A percentile compares a stretch with the other conserved stretches of the same genome.
phyloP scores from a whole-genome alignment of 1,284 basidiomycete genomes.

The Ganoderma leucocontextum region DNA sequence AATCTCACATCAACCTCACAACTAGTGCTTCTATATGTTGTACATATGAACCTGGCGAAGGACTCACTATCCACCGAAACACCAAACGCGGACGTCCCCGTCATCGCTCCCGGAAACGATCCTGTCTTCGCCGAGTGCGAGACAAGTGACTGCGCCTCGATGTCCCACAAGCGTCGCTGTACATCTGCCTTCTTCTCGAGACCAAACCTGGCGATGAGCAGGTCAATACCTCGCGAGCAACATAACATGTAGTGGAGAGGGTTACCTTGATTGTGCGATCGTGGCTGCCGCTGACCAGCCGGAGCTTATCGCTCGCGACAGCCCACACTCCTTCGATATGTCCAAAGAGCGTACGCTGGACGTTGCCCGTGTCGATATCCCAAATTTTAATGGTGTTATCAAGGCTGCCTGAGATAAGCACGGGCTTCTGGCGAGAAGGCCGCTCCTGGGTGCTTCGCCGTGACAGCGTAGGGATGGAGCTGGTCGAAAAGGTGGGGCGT shows the following conservation, averaged over 20 bases:
- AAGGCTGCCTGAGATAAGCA: slow-evolving; percentile 90
- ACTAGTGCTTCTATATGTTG: background rate
- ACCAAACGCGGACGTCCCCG: slow-evolving; percentile 84
- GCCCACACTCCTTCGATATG: slow-evolving; percentile 98
- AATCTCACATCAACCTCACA: background rate
- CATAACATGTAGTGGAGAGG: slow-evolving; percentile 23
- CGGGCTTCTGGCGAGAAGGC: slow-evolving; percentile 54
- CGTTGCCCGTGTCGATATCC: slow-evolving; percentile 91
- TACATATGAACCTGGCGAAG: background rate
- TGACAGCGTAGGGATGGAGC: slow-evolving; percentile 15
- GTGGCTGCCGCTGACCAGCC: slow-evolving; percentile 92
- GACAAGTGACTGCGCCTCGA: slow-evolving; percentile 91
- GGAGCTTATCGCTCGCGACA: slow-evolving; percentile 90
- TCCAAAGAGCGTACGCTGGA: slow-evolving; percentile 90
- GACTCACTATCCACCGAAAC: slow-evolving; percentile 60
- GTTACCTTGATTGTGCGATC: slow-evolving; percentile 91
- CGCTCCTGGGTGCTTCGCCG: slow-evolving; percentile 16
- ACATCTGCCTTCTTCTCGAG: slow-evolving; percentile 88
- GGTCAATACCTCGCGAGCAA: slow-evolving; percentile 23
- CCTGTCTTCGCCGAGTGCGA: slow-evolving; percentile 93
- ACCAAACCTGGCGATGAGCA: slow-evolving; percentile 80
- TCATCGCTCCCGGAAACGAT: slow-evolving; percentile 96
- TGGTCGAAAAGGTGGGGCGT: slow-evolving; percentile 7
- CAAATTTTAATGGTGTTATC: slow-evolving; percentile 98
- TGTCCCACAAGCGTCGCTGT: slow-evolving; percentile 94